These are phyloP conservation scores for Lipomyces starkeyi DNA, from an alignment of 805 yeast species.

Conservation along the genomic window DNA sequence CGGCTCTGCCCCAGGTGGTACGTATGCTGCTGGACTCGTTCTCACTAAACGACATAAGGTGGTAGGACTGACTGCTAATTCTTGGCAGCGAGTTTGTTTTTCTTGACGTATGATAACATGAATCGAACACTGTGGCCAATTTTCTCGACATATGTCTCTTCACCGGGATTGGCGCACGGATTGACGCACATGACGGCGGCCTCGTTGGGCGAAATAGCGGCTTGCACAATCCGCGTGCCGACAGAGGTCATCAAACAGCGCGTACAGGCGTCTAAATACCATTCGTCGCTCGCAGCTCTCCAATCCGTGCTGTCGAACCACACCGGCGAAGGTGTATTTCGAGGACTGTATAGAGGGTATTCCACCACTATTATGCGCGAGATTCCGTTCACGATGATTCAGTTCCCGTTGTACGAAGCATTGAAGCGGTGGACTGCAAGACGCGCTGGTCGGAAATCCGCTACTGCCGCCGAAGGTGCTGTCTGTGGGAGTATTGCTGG, in stretches of 20 bases:
- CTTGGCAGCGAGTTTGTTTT: slow-evolving; percentile 66
- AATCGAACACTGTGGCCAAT: slow-evolving; percentile 51
- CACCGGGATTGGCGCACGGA: slow-evolving; percentile 45
- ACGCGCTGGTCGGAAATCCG: slow-evolving; percentile 49
- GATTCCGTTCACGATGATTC: slow-evolving; percentile 94
- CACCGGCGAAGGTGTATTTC: slow-evolving; percentile 76
- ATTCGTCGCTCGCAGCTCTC: slow-evolving; percentile 70
- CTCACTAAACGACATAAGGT: background rate
- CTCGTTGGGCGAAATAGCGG: slow-evolving; percentile 87
- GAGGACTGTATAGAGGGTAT: slow-evolving; percentile 93
- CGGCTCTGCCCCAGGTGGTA: slow-evolving; percentile 84
- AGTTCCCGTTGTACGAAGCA: slow-evolving; percentile 90
- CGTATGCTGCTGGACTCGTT: slow-evolving; percentile 15
- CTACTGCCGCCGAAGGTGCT: slow-evolving; percentile 78
- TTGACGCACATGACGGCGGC: slow-evolving; percentile 85
- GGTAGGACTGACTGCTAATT: too few species aligned
- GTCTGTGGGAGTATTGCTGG: slow-evolving; percentile 93
- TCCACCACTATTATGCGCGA: slow-evolving; percentile 90
- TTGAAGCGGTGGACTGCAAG: slow-evolving; percentile 67
- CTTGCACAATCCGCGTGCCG: slow-evolving; percentile 94
- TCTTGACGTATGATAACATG: slow-evolving; percentile 81
- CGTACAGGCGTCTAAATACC: slow-evolving; percentile 73
- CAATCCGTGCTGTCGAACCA: slow-evolving; percentile 63
- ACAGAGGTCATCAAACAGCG: slow-evolving; percentile 96
- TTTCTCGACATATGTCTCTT: slow-evolving; percentile 17